Base-by-base conservation (phyloP, 345 rosid genomes). In the Gynandropsis gynandra region DNA sequence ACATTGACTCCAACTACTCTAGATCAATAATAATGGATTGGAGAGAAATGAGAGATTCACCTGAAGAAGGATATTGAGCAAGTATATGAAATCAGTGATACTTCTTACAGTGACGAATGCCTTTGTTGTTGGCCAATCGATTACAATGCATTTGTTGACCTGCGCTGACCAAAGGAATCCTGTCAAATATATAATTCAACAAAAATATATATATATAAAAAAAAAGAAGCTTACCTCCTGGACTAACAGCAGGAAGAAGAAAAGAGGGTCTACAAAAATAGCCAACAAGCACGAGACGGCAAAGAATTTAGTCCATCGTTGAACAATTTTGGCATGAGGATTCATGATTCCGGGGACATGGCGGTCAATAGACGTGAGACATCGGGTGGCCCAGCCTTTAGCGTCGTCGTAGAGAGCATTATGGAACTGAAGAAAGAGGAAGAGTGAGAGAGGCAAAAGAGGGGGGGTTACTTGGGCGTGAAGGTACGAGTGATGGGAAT, bases 41-140 rank as follows among this genome's bases (percentile, higher is more conserved):
- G 13, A 20, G 17, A 54, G 43, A 20, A 67, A 33, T 36, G 21
- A 47, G 48, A 21, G 21, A 40, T 34, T 19, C 59, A 90, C 96
- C 96, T 87, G 92, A 71, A 90, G 87, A 62, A 87, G 72, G 42
- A 90, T 82, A 77, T 87, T 72, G 24, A 82, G 46, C 9, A 79
- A 48, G 80, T 74, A 87, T 9, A 87, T 58, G 61, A 77, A 37
- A 72, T 90, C 98, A 4, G 82, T 82, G 47, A 79, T 0, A 67
- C 73, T 80, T 63, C 95, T 75, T 9, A 80, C 54, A 54, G 47
- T 52, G 54, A 80, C 80, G 43, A 87, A 44, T 18, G 64, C 9
- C 19, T 36, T 70, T 17, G 96, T 58, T 76, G 70, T 35, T 2
- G 72, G 50, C 82, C 64, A 49, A 38, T 79, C 64, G 17, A 84